Base-by-base conservation (phyloP, 306 rosid genomes). In the Lotus japonicus region DNA sequence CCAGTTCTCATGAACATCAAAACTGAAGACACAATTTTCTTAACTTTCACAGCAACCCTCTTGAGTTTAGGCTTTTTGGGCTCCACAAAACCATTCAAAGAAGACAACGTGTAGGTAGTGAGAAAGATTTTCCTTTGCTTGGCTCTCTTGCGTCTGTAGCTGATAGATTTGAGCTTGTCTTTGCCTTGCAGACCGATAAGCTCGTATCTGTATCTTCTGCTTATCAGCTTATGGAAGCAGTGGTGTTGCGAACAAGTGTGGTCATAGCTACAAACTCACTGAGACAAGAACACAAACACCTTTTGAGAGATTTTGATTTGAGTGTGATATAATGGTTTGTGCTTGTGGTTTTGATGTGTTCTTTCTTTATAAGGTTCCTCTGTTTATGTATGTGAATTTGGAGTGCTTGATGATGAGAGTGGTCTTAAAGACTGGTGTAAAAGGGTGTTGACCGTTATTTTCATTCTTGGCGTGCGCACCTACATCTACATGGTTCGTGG, bases 91-190 rank as follows among this genome's bases (percentile, higher is more conserved):
- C n/a, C 28, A n/a, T 80, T 72, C 33, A 55, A 45, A 17, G 88
- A 68, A 18, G 79, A 71, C 5, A 89, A 39, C 75, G 77, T 84
- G 66, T 86, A 89, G 4, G 87, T 76, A 26, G 84, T 82, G 11
- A 86, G 78, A 31, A 84, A 89, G 62, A 89, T 69, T 71, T 82
- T 58, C 41, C 92, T 77, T 11, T 83, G 88, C 75, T 79, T 86
- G 3, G 96, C 88, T 74, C 84, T 71, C 13, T 72, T 76, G 28
- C 77, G 79, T 50, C 75, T 77, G 21, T 79, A 86, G 66, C 90
- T 84, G 11, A 78, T 36, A 15, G 85, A 84, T 18, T 81, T 70
- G 7, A 70, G n/a, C 28, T n/a, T 72, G 8, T 66, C 71, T 10
- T 44, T 45, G 35, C 59, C 71, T 4, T 48, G 84, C 0, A 63